Percentiles rank a stretch among this genome's conserved stretches.
Conservation (phyloP, 768 basidiomycete species). For the Hydnum rufescens region DNA sequence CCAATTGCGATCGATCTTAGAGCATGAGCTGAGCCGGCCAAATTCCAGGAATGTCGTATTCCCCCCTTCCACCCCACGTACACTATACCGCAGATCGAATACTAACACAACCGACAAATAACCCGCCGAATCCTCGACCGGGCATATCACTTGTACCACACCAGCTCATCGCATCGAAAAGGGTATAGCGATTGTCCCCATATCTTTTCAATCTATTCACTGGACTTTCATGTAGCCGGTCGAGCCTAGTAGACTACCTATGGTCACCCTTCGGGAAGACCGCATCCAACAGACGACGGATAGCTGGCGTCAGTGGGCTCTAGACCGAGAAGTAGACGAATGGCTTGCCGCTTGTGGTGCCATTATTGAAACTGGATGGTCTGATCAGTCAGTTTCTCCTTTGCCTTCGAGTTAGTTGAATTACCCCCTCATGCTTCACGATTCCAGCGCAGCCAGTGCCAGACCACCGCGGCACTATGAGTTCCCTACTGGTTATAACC, state of each 20-base stretch:
- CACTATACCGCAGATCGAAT: conserved; percentile 58
- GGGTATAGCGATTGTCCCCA: conserved; percentile 20
- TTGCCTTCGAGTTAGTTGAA: neutral
- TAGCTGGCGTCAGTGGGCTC: conserved; percentile 66
- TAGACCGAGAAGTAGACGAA: conserved; percentile 70
- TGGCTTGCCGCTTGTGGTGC: conserved; percentile 83
- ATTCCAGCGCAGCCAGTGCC: conserved; percentile 32
- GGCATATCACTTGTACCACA: conserved; percentile 61
- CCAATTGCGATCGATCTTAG: neutral
- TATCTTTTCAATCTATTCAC: neutral
- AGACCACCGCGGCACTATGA: conserved; percentile 60
- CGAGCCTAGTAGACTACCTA: conserved; percentile 42
- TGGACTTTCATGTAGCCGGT: conserved; percentile 34
- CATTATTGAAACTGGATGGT: conserved; percentile 74
- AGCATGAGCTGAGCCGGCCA: neutral
- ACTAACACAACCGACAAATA: conserved; percentile 29
- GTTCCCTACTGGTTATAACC: conserved; percentile 85
- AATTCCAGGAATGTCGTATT: conserved; percentile 52
- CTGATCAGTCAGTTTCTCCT: conserved; percentile 25
- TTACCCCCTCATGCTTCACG: neutral
- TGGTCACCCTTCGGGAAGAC: conserved; percentile 56
- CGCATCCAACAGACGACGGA: conserved; percentile 50
- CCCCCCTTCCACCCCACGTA: conserved; percentile 59
- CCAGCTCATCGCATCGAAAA: conserved; percentile 74
- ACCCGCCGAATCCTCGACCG: conserved; percentile 27